Evolutionary conservation across 2,329 filamentous ascomycete species (phyloP).

Genomic region (Clarireedia hainanense): DNA sequence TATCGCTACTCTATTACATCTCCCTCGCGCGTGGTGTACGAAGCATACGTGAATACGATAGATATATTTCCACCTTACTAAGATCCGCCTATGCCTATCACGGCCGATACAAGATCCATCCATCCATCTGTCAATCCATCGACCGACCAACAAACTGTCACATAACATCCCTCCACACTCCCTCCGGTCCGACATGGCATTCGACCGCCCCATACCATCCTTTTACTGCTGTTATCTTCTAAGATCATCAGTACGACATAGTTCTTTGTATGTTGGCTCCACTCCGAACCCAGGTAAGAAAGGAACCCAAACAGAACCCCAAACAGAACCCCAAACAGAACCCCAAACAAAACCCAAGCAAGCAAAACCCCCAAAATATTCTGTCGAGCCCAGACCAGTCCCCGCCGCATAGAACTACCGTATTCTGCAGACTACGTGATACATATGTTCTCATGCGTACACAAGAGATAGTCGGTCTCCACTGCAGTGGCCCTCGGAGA

Average conservation of each 20-base stretch:
- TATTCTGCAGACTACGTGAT: too few species aligned
- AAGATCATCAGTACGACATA: constrained; percentile 67
- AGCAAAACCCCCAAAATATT: background rate
- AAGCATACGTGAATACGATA: too few species aligned
- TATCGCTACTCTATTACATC: too few species aligned
- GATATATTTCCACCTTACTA: too few species aligned
- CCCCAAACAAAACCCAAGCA: constrained; percentile 40
- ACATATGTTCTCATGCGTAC: background rate
- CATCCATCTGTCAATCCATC: too few species aligned
- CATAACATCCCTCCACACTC: too few species aligned
- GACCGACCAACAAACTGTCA: background rate
- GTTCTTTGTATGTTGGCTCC: constrained; percentile 76
- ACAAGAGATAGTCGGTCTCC: too few species aligned
- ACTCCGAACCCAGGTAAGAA: constrained; percentile 65
- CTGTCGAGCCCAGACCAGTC: background rate
- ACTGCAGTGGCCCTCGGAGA: too few species aligned
- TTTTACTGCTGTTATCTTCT: constrained; percentile 93
- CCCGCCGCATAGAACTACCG: too few species aligned
- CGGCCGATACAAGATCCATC: too few species aligned
- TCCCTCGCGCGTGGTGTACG: too few species aligned
- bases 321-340: constrained; percentile 34
- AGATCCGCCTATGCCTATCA: background rate
- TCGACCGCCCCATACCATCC: constrained; percentile 59
- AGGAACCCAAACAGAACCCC: background rate
- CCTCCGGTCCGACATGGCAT: constrained; percentile 16